Evolutionary conservation across 2,329 filamentous ascomycete genomes (phyloP).

Genomic region (Salinomyces thailandicus): DNA sequence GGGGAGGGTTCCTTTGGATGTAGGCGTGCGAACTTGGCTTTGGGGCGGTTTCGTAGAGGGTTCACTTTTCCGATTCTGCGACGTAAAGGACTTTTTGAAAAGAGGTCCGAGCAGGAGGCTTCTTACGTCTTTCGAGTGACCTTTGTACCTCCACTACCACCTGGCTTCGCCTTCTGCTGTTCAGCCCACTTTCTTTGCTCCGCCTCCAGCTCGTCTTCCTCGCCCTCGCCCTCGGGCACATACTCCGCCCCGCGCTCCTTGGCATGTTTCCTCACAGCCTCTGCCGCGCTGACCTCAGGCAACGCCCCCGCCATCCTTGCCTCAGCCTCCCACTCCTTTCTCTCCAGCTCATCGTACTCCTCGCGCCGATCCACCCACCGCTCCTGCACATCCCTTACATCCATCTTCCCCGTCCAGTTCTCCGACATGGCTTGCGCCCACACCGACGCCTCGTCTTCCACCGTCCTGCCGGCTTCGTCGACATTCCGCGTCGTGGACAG

Average conservation of each 20-base stretch:
- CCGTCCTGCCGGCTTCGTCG: constrained; percentile 51
- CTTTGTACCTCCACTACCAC: constrained; percentile 3
- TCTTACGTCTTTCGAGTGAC: too few species aligned
- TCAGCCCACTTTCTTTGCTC: constrained; percentile 22
- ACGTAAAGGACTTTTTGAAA: too few species aligned
- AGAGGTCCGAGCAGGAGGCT: too few species aligned
- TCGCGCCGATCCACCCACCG: constrained; percentile 88
- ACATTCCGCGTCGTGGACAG: constrained; percentile 85
- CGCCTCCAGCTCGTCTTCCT: constrained; percentile 19
- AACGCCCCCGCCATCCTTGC: constrained; percentile 34
- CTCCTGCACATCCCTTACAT: constrained; percentile 85
- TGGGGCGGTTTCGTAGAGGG: too few species aligned
- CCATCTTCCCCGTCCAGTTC: constrained; percentile 54
- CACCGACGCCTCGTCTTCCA: constrained; percentile 46
- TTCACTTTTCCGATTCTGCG: too few species aligned
- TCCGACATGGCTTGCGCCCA: constrained; percentile 91
- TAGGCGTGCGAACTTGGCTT: too few species aligned
- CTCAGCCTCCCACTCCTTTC: constrained; percentile 64
- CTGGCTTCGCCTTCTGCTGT: constrained; percentile 12
- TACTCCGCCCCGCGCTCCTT: constrained; percentile 8
- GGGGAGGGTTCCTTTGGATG: too few species aligned
- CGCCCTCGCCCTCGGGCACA: constrained; percentile 11
- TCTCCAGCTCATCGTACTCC: constrained; percentile 72
- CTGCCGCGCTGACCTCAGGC: constrained; percentile 14
- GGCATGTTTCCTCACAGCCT: constrained; percentile 15